Evolutionary conservation across 345 rosid species (phyloP), one percentile per base, ranked within the genome.

Genomic region (Iberis pinnata): DNA sequence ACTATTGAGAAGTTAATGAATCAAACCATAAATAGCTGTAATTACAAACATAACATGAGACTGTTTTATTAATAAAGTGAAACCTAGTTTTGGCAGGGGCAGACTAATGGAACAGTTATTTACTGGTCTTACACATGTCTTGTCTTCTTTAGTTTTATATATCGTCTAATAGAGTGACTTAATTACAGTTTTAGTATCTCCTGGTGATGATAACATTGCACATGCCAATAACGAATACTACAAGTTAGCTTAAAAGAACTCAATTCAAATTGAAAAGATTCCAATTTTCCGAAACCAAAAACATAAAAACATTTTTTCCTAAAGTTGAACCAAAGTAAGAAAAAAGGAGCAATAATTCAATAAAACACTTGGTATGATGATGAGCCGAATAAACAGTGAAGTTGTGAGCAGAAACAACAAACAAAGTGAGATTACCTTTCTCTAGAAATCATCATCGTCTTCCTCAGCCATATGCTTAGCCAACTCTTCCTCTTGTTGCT

Each of bases 381-480:
- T 8, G 48, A 26, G 20, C 15, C 31, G 14, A 29, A 22, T 39
- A 54, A 43, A 36, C 37, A 20, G 53, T 53, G 3, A 8, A 53
- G 17, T 56, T 56, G 27, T 32, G 45, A 41, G 36, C 2, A 25
- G 25, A 41, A 42, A 56, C 42, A 17, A 16, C 29, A 64, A 31
- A 33, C 31, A 43, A 37, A 20, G 18, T 18, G 24, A 32, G 37
- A 41, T n/a, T 18, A 41, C 31, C 15, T 51, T 26, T 36, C 36
- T 50, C 59, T 66, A 84, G 45, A 82, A 88, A 15, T 82, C 92
- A 37, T 84, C 96, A 12, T 89, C 96, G 10, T 89, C 98, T 59
- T 89, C 92, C 72, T 89, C 96, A 0, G 88, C 89, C 61, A 90
- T 82, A 71, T 86, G 92, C 70, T 86, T 80, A 6, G 96, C 95